Base-by-base conservation (phyloP, 1,284 basidiomycete species). In the Melampsora americana region DNA sequence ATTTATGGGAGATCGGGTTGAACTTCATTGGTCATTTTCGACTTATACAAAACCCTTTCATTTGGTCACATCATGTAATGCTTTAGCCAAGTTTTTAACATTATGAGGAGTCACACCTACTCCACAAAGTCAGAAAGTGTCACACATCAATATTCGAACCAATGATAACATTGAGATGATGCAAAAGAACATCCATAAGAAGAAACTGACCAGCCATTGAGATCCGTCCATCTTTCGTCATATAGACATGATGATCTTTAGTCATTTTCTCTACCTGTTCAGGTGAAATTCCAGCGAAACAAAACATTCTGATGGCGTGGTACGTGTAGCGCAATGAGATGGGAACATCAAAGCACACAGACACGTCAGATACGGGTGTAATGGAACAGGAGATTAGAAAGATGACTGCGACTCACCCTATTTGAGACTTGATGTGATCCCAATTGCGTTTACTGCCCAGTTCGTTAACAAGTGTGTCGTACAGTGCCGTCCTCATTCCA, bases 371-470 rank as follows among this genome's bases (percentile, higher is more conserved):
- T 20, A 64, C 20, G 11, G 32, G 1, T 7, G 83, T 88, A 81
- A 93, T 85, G 53, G 92, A 92, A 65, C 91, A 93, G 84, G 90
- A 92, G 82, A 90, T 92, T 83, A 83, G 78, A 79, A 69, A 80
- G 80, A 78, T 65, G 50, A 53, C 81, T n/a, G 78, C 66, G 50
- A 70, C 56, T 66, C 69, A 83, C 70, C 72, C 82, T 62, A 83
- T 83, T 78, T 83, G 82, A 79, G 81, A 83, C 73, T 82, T 83
- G 78, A 83, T 83, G 79, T 83, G 82, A 79, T 82, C 81, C 82
- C 82, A 83, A 79, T 83, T 83, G 76, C 80, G 80, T 80, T 83
- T 82, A 67, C 80, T 82, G 78, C 80, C 80, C 59, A 80, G 76
- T 74, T 83, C 81, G 48, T 83, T 65, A 28, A 82, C 82, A 12